These are phyloP conservation scores for Podosphaera leucotricha DNA, from an alignment of 2,329 filamentous ascomycete genomes.

Conservation along the genomic window DNA sequence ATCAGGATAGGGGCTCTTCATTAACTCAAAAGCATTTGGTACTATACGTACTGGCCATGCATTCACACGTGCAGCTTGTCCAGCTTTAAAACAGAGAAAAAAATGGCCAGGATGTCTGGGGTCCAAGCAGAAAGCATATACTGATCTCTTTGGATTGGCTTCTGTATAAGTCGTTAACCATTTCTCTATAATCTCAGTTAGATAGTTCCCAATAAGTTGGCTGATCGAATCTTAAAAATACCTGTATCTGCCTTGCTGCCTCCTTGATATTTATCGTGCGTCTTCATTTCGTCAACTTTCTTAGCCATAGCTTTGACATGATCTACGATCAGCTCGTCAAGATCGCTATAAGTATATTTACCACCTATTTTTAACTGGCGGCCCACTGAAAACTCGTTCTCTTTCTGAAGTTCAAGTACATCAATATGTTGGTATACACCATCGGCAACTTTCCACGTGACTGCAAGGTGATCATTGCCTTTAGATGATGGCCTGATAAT, in stretches of 20 bases:
- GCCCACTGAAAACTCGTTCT: slow-evolving; percentile 87
- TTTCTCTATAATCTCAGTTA: slow-evolving; percentile 35
- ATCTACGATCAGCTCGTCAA: slow-evolving; percentile 90
- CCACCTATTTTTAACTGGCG: slow-evolving; percentile 64
- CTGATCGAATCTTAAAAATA: slow-evolving; percentile 24
- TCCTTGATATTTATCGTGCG: slow-evolving; percentile 80
- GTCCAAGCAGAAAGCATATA: slow-evolving; percentile 91
- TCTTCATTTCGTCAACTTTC: slow-evolving; percentile 92
- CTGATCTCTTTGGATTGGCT: slow-evolving; percentile 80
- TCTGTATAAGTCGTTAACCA: slow-evolving; percentile 93
- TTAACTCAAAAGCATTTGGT: slow-evolving; percentile 78
- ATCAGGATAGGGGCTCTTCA: slow-evolving; percentile 74
- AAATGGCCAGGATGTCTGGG: slow-evolving; percentile 85
- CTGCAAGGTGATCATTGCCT: slow-evolving; percentile 78
- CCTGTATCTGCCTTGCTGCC: slow-evolving; percentile 61
- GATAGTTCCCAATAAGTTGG: background rate
- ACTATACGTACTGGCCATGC: slow-evolving; percentile 76
- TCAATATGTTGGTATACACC: slow-evolving; percentile 96
- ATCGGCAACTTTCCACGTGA: slow-evolving; percentile 96
- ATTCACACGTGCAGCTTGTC: slow-evolving; percentile 45
- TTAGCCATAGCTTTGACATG: slow-evolving; percentile 95
- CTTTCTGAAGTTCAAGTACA: slow-evolving; percentile 87
- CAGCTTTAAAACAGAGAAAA: slow-evolving; percentile 87
- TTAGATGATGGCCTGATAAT: slow-evolving; percentile 92
- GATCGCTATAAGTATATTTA: slow-evolving; percentile 80